phyloP scores from a whole-genome alignment of 441 rosid genomes.

The Biscutella laevigata region DNA sequence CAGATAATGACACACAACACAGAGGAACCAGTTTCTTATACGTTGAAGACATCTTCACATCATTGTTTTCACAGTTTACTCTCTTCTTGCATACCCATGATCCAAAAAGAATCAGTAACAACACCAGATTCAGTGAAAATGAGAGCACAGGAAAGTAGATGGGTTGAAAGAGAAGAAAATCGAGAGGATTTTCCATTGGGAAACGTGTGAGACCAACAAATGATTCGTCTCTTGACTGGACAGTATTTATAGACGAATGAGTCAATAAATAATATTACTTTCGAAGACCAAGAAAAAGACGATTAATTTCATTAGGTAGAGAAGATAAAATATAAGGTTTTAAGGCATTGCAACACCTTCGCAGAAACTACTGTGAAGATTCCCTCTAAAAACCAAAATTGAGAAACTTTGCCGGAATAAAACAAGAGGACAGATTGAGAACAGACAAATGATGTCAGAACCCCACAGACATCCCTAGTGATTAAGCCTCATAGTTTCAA shows the following conservation, averaged over 20 bases:
- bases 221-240: not conserved
- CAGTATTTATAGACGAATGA: slow-evolving; percentile 9
- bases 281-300: slow-evolving; percentile 8
- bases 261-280: slow-evolving; percentile 24
- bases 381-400: not conserved
- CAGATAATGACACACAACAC: slow-evolving; percentile 46
- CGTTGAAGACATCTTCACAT: slow-evolving; percentile 16
- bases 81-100: slow-evolving; percentile 35
- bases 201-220: slow-evolving; percentile 8
- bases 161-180: slow-evolving; percentile 36
- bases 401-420: not conserved
- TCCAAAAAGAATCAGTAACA: slow-evolving; percentile 39
- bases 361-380: slow-evolving; percentile 6
- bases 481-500: too few relatives aligned
- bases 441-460: not conserved
- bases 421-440: not conserved
- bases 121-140: slow-evolving; percentile 39
- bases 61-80: slow-evolving; percentile 17
- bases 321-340: not conserved
- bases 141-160: slow-evolving; percentile 40
- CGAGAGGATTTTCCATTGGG: slow-evolving; percentile 21
- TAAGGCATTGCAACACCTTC: slow-evolving; percentile 6
- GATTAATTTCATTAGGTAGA: not conserved
- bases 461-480: too few relatives aligned
- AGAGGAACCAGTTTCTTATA: slow-evolving; percentile 33